A percentile compares a stretch with the other conserved stretches of the same genome.
Conservation (phyloP, 2,329 filamentous ascomycete species). For the Chaetomium sp. region DNA sequence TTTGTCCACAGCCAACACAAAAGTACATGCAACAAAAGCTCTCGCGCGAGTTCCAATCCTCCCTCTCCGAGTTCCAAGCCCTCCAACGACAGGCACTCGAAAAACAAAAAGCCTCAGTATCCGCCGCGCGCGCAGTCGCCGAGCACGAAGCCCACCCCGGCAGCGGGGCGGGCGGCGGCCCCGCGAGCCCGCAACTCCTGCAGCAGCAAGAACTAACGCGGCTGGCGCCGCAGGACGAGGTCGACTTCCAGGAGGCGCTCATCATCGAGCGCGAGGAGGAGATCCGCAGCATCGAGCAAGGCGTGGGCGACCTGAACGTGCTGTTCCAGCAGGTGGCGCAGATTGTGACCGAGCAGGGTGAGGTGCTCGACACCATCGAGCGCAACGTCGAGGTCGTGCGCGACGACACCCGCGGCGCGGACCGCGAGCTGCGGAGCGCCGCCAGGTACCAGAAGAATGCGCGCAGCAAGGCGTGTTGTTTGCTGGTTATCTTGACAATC, state of each 20-base stretch:
- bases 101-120: conserved; percentile 85
- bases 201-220: conserved; percentile 76
- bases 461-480: conserved; percentile 88
- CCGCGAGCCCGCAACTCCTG: conserved; percentile 39
- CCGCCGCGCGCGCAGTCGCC: conserved; percentile 77
- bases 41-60: conserved; percentile 87
- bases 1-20: conserved; percentile 74
- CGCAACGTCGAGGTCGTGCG: conserved; percentile 84
- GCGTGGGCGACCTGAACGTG: conserved; percentile 92
- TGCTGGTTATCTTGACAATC: conserved; percentile 84
- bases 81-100: conserved; percentile 90
- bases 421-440: conserved; percentile 81
- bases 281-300: conserved; percentile 96
- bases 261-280: conserved; percentile 97
- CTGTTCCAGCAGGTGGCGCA: conserved; percentile 97
- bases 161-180: conserved; percentile 18
- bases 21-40: conserved; percentile 96
- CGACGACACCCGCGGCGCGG: conserved; percentile 80
- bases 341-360: conserved; percentile 93
- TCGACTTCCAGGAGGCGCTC: conserved; percentile 94
- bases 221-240: conserved; percentile 87
- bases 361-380: conserved; percentile 81
- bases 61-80: conserved; percentile 85
- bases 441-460: conserved; percentile 94
- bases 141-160: conserved; percentile 55